A percentile compares a stretch with the other conserved stretches of the same genome.
Evolutionary conservation across 805 yeast genomes (phyloP).

Genomic region (Kodamaea fukazawae): DNA sequence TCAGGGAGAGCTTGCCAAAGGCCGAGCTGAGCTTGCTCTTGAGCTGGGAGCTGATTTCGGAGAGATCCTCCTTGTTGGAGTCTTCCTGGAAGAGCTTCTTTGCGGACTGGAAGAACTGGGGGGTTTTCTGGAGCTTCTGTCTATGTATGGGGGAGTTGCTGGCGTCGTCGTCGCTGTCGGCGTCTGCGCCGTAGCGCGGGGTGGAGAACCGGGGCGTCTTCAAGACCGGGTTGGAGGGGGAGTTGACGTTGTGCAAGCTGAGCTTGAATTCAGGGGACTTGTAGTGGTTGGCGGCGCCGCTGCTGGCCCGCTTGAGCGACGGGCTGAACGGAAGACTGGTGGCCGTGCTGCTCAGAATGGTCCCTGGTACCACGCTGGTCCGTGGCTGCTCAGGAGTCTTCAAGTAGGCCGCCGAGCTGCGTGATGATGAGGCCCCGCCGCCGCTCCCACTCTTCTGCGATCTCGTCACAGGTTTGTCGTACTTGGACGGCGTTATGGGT

Average conservation of each 20-base stretch:
- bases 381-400: slow-evolving; percentile 37
- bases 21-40: slow-evolving; percentile 39
- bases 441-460: background rate
- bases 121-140: slow-evolving; percentile 35
- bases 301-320: slow-evolving; percentile 33
- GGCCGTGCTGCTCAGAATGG: background rate
- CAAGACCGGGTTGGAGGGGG: slow-evolving; percentile 25
- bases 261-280: slow-evolving; percentile 36
- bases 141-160: slow-evolving; percentile 7
- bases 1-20: slow-evolving; percentile 30
- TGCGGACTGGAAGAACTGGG: slow-evolving; percentile 41
- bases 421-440: slow-evolving; percentile 8
- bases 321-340: slow-evolving; percentile 35
- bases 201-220: slow-evolving; percentile 6
- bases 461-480: background rate
- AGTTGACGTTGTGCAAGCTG: slow-evolving; percentile 22
- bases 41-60: slow-evolving; percentile 38
- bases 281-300: slow-evolving; percentile 17
- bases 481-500: slow-evolving; percentile 31
- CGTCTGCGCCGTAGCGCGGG: slow-evolving; percentile 5
- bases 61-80: slow-evolving; percentile 30
- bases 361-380: too few relatives aligned
- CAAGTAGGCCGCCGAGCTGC: slow-evolving; percentile 26
- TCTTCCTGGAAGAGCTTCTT: slow-evolving; percentile 35
- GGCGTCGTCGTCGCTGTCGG: slow-evolving; percentile 4